Percentiles rank a stretch among this genome's conserved stretches.
Conservation (phyloP, 1,284 basidiomycete genomes). For the Leccinum solheimii region DNA sequence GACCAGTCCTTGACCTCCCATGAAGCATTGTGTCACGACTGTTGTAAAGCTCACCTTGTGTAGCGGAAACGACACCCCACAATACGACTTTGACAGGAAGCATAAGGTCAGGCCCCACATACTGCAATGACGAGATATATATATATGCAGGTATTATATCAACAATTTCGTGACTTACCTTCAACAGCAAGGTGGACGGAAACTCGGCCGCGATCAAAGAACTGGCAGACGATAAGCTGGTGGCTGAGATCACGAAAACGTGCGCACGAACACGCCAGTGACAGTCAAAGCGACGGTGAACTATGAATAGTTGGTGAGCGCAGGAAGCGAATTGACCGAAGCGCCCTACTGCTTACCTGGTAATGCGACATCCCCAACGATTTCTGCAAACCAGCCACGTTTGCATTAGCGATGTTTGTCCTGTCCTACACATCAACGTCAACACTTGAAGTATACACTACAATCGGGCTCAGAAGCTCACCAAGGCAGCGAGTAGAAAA, state of each 20-base stretch:
- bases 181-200: constrained; percentile 38
- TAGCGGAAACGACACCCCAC: constrained; percentile 58
- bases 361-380: constrained; percentile 51
- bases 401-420: constrained; percentile 60
- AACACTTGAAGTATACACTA: background rate
- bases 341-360: constrained; percentile 33
- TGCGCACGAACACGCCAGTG: background rate
- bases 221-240: background rate
- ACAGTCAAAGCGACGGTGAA: constrained; percentile 36
- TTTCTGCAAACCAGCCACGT: constrained; percentile 56
- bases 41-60: constrained; percentile 47
- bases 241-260: too few relatives aligned
- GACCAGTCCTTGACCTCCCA: constrained; percentile 46
- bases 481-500: constrained; percentile 50
- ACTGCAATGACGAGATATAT: constrained; percentile 32
- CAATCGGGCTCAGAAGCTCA: constrained; percentile 29
- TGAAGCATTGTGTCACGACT: background rate
- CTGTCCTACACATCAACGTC: constrained; percentile 25
- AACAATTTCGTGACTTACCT: constrained; percentile 34
- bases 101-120: constrained; percentile 56
- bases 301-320: constrained; percentile 17
- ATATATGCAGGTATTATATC: background rate
- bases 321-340: background rate
- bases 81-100: constrained; percentile 54
- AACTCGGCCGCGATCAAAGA: background rate